phyloP scores from a whole-genome alignment of 1,139 yeast species.

The Nakaseomyces nivariensis region DNA sequence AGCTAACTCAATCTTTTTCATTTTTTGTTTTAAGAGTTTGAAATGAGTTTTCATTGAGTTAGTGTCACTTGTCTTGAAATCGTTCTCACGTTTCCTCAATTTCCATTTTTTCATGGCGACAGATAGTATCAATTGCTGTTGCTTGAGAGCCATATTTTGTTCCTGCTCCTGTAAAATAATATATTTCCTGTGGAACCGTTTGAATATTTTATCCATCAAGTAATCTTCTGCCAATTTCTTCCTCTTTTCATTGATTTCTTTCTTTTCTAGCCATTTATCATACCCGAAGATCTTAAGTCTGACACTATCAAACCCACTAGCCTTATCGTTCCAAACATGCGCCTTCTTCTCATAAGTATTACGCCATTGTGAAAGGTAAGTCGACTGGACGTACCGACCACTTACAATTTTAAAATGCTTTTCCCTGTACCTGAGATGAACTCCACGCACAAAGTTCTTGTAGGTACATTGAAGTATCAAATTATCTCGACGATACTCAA shows the following conservation, averaged over 20 bases:
- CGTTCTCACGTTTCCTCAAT: background rate
- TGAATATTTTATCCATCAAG: conserved; percentile 1
- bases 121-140: background rate
- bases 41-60: background rate
- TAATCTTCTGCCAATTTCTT: conserved; percentile 2
- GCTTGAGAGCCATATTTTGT: background rate
- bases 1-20: background rate
- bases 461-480: background rate
- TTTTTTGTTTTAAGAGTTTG: background rate
- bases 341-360: background rate
- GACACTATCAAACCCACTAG: background rate
- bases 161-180: background rate
- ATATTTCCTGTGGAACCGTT: background rate
- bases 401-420: background rate
- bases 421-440: background rate
- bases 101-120: background rate
- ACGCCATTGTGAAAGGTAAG: background rate
- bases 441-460: background rate
- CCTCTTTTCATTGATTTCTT: background rate
- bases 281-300: conserved; percentile 1
- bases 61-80: background rate
- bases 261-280: conserved; percentile 2
- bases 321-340: background rate
- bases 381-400: background rate
- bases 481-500: conserved; percentile 5